Conservation (phyloP, 2,329 filamentous ascomycete species). For the Talaromyces atroroseus region DNA sequence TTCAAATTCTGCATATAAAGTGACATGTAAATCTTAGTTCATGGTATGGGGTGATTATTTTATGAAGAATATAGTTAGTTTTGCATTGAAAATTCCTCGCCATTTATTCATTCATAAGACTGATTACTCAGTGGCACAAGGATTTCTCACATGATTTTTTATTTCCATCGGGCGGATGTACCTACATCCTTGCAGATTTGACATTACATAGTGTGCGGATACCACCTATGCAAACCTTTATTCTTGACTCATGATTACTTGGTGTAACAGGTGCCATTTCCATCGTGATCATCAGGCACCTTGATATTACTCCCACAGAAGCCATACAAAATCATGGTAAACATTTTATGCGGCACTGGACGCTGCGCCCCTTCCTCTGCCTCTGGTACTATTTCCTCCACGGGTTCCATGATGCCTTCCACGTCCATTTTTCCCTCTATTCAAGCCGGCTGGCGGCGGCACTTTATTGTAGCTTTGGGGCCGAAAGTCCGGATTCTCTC, state of each 20-base stretch:
- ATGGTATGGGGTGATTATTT: too few species aligned
- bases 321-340: not conserved
- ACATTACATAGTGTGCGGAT: not conserved
- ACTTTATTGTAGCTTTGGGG: constrained; percentile 50
- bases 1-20: too few species aligned
- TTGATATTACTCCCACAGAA: not conserved
- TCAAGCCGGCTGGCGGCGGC: constrained; percentile 42
- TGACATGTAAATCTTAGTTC: too few species aligned
- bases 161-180: too few species aligned
- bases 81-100: too few species aligned
- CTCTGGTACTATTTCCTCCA: constrained; percentile 9
- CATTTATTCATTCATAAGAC: too few species aligned
- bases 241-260: not conserved
- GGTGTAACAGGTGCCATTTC: not conserved
- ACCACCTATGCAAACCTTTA: not conserved
- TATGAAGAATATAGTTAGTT: too few species aligned
- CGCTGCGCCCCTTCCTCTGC: constrained; percentile 4
- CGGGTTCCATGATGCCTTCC: constrained; percentile 27
- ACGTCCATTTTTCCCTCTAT: constrained; percentile 25
- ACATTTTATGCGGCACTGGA: not conserved
- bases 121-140: too few species aligned
- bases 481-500: constrained; percentile 52
- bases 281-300: not conserved
- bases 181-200: too few species aligned
- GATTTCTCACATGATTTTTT: too few species aligned